Base-by-base conservation (phyloP, 441 rosid species). In the Caryocar brasiliense region DNA sequence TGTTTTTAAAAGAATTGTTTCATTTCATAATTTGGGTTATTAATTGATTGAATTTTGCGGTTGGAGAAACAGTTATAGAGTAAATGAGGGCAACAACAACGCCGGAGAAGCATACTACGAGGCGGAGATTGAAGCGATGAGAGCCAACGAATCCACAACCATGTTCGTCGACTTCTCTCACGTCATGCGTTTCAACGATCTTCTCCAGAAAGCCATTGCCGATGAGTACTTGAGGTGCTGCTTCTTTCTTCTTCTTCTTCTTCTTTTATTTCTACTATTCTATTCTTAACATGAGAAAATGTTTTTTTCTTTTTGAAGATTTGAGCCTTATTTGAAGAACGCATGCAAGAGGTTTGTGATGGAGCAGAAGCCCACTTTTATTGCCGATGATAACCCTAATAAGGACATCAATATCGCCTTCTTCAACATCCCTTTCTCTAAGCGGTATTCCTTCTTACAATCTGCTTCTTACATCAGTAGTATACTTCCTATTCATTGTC, bases 341-440 rank as follows among this genome's bases (percentile, higher is more conserved):
- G 95, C 98, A 6, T 91, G 98, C 68, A 87, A 85, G 81, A 54
- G 95, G 28, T 91, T 87, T 51, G 91, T 85, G 45, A 78, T 77
- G 80, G 95, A 87, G 55, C 64, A 72, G 66, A 76, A 77, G 35
- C 96, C 95, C 24, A 65, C 84, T 6, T 70, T 77, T 40, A 61
- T 81, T 12, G 66, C 87, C 2, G 95, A 86, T 49, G 96, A 91
- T 51, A 78, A 74, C 71, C 83, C 90, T 6, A 78, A 81, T 62
- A 87, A 81, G 78, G 98, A 91, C 48, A 74, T 87, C 52, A 85
- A 77, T 35, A 72, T 87, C 3, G 91, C 98, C 28, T 87, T 91
- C 74, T 87, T 66, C 79, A 87, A 85, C 41, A 81, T 91, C 55
- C 95, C 98, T 35, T 85, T 77, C 40, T 63, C 75, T 4, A 87